Conservation (phyloP, 1,284 basidiomycete genomes). For the Fomitopsis palustris region DNA sequence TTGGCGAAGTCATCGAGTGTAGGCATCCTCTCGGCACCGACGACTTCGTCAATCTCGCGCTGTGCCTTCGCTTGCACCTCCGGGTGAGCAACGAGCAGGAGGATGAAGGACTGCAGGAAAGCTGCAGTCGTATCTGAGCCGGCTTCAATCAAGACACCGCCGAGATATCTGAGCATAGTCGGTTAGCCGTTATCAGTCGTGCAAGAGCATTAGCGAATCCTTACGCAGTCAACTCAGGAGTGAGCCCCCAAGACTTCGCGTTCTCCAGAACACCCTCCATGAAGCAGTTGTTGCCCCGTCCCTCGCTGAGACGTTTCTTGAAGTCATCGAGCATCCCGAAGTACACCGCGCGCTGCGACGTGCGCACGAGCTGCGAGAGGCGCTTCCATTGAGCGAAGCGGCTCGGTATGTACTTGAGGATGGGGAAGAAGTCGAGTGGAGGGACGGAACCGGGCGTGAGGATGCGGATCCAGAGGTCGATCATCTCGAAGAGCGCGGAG, state of each 20-base stretch:
- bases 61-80: not conserved
- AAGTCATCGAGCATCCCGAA: conserved; percentile 16
- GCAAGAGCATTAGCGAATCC: not conserved
- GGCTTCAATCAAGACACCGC: not conserved
- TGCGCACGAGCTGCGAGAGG: conserved; percentile 18
- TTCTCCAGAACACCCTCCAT: conserved; percentile 12
- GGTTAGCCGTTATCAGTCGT: not conserved
- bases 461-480: conserved; percentile 24
- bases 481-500: conserved; percentile 23
- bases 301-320: conserved; percentile 6
- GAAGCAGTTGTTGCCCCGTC: conserved; percentile 10
- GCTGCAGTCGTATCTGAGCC: not conserved
- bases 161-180: not conserved
- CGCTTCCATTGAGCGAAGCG: conserved; percentile 32
- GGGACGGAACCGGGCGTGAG: conserved; percentile 30
- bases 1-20: conserved; percentile 23
- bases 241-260: conserved; percentile 4
- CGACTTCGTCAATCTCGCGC: conserved; percentile 31
- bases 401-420: conserved; percentile 32
- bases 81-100: not conserved
- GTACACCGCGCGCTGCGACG: conserved; percentile 21
- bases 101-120: not conserved
- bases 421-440: conserved; percentile 32
- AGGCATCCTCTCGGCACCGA: conserved; percentile 24
- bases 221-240: conserved; percentile 9